These are phyloP conservation scores for Coemansia sp. DNA, from an alignment of 192 early-diverging fungal genomes.

Conservation along the genomic window DNA sequence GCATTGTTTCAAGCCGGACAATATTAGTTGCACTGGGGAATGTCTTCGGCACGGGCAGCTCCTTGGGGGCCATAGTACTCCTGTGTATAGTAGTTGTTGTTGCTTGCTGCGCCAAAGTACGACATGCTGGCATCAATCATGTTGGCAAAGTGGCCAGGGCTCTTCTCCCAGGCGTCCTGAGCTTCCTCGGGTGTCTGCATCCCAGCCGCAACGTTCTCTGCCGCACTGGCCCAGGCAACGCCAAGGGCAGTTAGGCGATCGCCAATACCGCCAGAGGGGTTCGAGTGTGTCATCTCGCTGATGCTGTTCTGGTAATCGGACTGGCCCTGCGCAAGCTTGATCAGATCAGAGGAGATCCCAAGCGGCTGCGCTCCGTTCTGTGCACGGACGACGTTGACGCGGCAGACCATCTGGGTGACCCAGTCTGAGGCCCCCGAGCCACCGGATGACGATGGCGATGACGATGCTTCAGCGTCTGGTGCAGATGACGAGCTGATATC, in stretches of 20 bases:
- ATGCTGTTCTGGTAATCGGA: slow-evolving; percentile 51
- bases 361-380: slow-evolving; percentile 30
- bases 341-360: slow-evolving; percentile 28
- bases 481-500: not conserved
- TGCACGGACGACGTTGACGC: slow-evolving; percentile 42
- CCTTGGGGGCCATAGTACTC: slow-evolving; percentile 35
- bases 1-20: not conserved
- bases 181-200: slow-evolving; percentile 32
- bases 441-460: slow-evolving; percentile 3
- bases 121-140: slow-evolving; percentile 45
- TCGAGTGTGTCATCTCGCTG: slow-evolving; percentile 49
- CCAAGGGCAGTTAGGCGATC: slow-evolving; percentile 27
- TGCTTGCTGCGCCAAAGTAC: slow-evolving; percentile 48
- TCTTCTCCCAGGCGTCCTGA: slow-evolving; percentile 49
- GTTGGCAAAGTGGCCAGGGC: slow-evolving; percentile 55
- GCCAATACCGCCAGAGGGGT: slow-evolving; percentile 43
- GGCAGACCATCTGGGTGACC: slow-evolving; percentile 44
- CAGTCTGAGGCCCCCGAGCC: slow-evolving; percentile 22
- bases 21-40: slow-evolving; percentile 45
- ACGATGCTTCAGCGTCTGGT: not conserved
- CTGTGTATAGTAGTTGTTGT: slow-evolving; percentile 56
- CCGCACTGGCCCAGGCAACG: slow-evolving; percentile 32
- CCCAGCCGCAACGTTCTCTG: slow-evolving; percentile 57
- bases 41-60: slow-evolving; percentile 20
- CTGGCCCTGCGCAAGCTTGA: slow-evolving; percentile 40